These are phyloP conservation scores for Themeda triandra DNA, from an alignment of 176 grass and related monocot genomes.

Conservation along the genomic window DNA sequence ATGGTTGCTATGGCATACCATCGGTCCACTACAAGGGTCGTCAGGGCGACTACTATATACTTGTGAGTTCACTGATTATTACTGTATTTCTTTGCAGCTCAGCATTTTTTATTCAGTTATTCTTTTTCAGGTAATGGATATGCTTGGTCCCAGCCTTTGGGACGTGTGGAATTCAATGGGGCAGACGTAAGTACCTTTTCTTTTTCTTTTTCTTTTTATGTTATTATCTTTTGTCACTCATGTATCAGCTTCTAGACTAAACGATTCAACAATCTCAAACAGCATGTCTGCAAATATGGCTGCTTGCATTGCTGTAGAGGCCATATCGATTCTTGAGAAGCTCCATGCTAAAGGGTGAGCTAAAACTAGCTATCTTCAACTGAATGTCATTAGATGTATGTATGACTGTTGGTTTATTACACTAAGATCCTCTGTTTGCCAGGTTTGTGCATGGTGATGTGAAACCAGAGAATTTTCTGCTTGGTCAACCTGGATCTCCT, in stretches of 20 bases:
- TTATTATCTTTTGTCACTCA: slow-evolving; percentile 21
- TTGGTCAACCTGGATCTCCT: slow-evolving; percentile 83
- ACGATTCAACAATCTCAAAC: slow-evolving; percentile 24
- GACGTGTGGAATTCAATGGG: slow-evolving; percentile 91
- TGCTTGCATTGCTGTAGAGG: slow-evolving; percentile 90
- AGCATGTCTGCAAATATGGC: slow-evolving; percentile 90
- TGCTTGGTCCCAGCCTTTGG: slow-evolving; percentile 97
- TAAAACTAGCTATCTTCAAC: slow-evolving; percentile 7
- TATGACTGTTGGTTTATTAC: neutral
- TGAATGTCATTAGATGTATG: neutral
- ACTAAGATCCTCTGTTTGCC: slow-evolving; percentile 21
- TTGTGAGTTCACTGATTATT: slow-evolving; percentile 52
- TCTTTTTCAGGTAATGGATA: slow-evolving; percentile 83
- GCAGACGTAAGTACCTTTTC: slow-evolving; percentile 59
- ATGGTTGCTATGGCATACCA: slow-evolving; percentile 83
- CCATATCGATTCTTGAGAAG: slow-evolving; percentile 91
- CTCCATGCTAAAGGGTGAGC: slow-evolving; percentile 83
- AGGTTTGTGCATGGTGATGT: slow-evolving; percentile 99
- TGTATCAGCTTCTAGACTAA: slow-evolving; percentile 7
- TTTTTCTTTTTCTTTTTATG: slow-evolving; percentile 15
- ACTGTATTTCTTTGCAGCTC: slow-evolving; percentile 23
- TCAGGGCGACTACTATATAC: slow-evolving; percentile 82
- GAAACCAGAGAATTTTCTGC: slow-evolving; percentile 96
- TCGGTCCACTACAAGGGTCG: slow-evolving; percentile 88
- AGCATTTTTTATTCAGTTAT: slow-evolving; percentile 1